Conservation (phyloP, 768 basidiomycete species). For the Cubamyces sp. region DNA sequence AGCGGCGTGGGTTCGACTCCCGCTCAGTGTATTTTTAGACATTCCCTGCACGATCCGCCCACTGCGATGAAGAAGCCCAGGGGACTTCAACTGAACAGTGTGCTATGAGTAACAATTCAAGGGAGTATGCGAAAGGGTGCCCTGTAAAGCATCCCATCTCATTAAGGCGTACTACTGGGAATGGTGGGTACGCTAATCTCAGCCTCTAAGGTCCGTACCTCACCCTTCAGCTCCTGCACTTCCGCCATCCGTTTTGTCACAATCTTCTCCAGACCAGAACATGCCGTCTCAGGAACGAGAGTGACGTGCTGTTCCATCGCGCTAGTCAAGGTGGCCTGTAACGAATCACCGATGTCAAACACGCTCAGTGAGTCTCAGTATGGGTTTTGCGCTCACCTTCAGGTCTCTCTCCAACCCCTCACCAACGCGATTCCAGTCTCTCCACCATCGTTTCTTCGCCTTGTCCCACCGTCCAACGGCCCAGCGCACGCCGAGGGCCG, state of each 20-base stretch:
- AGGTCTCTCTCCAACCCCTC: constrained; percentile 69
- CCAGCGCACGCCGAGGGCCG: constrained; percentile 59
- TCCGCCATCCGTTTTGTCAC: constrained; percentile 48
- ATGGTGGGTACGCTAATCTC: constrained; percentile 1
- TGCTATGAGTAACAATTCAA: no score
- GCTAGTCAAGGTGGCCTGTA: constrained; percentile 50
- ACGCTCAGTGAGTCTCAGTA: constrained; percentile 11
- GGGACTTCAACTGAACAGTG: no score
- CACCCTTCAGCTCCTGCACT: constrained; percentile 46
- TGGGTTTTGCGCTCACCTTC: constrained; percentile 46
- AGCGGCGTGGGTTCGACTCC: constrained; percentile 36
- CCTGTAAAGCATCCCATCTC: neutral
- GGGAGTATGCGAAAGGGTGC: neutral
- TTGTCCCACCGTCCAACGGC: constrained; percentile 69
- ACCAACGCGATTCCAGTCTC: constrained; percentile 64
- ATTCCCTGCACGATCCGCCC: no score
- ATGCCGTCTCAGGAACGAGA: constrained; percentile 54
- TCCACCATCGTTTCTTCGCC: constrained; percentile 68
- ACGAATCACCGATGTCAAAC: neutral
- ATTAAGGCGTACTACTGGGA: neutral
- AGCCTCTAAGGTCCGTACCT: constrained; percentile 45
- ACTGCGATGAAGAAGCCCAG: no score
- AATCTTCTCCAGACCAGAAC: constrained; percentile 47
- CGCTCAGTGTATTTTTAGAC: constrained; percentile 25
- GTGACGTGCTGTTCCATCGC: constrained; percentile 56